phyloP scores from a whole-genome alignment of 768 basidiomycete species.

The Pleurotus platypus region DNA sequence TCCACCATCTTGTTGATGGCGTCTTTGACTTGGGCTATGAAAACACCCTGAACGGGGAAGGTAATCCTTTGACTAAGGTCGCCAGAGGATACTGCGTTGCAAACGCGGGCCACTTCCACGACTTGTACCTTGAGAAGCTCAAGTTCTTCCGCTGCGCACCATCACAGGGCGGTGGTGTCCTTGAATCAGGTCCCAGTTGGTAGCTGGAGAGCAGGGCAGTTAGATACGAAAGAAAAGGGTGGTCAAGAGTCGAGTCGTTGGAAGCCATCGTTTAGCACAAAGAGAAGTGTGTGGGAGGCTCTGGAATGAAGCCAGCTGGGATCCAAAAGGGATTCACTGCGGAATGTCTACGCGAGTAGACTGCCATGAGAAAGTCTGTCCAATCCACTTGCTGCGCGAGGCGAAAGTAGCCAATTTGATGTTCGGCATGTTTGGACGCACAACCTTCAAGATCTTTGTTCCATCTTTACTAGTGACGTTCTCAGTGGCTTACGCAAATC shows the following conservation, averaged over 20 bases:
- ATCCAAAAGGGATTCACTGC: neutral
- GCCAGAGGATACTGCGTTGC: conserved; percentile 74
- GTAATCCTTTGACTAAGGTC: conserved; percentile 78
- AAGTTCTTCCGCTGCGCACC: conserved; percentile 74
- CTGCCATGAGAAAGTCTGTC: too few species aligned
- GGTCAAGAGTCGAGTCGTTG: neutral
- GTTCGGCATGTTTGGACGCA: too few species aligned
- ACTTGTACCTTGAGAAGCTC: conserved; percentile 80
- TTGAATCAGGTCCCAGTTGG: conserved; percentile 46
- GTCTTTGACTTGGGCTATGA: conserved; percentile 79
- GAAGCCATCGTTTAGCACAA: neutral
- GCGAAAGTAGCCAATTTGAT: too few species aligned
- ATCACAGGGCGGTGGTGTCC: conserved; percentile 47
- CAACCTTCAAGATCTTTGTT: too few species aligned
- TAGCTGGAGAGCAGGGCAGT: conserved; percentile 58
- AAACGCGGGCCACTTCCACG: conserved; percentile 78
- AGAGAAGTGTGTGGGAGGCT: neutral
- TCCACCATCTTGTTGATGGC: conserved; percentile 70
- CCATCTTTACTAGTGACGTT: too few species aligned
- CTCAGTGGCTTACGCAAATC: too few species aligned
- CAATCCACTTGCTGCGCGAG: too few species aligned
- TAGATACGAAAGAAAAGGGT: conserved; percentile 39
- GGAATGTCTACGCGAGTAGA: neutral
- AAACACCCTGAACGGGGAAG: conserved; percentile 74
- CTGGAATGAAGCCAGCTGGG: neutral